Base-by-base conservation (phyloP, 352 stramenopile genomes). In the Globisporangium middletonii region DNA sequence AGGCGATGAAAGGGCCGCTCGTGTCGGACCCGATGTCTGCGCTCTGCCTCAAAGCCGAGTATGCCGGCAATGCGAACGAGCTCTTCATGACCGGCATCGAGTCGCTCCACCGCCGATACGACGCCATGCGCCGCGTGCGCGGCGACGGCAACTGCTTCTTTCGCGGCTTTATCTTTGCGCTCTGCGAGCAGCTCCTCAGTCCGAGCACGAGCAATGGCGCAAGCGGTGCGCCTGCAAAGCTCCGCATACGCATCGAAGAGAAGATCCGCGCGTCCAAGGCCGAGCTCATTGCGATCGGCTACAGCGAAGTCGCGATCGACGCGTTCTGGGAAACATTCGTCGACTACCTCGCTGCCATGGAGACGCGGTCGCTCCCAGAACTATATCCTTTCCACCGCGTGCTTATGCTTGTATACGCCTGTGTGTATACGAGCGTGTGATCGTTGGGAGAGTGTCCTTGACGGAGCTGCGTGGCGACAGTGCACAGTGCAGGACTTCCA, bases 111-210 rank as follows among this genome's bases (percentile, higher is more conserved):
- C 59, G 57, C 45, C 72, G 69, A 27, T 97, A 96, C 71, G 70
- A 73, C 47, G 75, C 63, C 9, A 73, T 97, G 62, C 78, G 89
- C 18, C 83, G 82, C 43, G 87, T 97, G 52, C 83, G 89, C 13
- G 85, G 89, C 28, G 89, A 97, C 63, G 89, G 89, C 52, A 97
- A 97, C 67, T 97, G 89, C 66, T 97, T 97, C 69, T 97, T 96
- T 67, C 84, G 89, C 15, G 81, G 74, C 12, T 93, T 97, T 63
- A 88, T 95, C 55, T 97, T 96, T 61, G 80, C 81, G 26, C 70
- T 95, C 44, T 94, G 92, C 52, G 89, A 96, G 62, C 67, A 79
- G 43, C 63, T 94, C 33, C 52, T 95, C 41, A 63, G 47, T 19
- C 53, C 5, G 16, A 52, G n/a, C 6, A 33, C 5, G 3, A 47